A percentile compares a stretch with the other conserved stretches of the same genome.
These are phyloP conservation scores for Fusarium sp. DNA, from an alignment of 2,329 filamentous ascomycete species.

Conservation along the genomic window DNA sequence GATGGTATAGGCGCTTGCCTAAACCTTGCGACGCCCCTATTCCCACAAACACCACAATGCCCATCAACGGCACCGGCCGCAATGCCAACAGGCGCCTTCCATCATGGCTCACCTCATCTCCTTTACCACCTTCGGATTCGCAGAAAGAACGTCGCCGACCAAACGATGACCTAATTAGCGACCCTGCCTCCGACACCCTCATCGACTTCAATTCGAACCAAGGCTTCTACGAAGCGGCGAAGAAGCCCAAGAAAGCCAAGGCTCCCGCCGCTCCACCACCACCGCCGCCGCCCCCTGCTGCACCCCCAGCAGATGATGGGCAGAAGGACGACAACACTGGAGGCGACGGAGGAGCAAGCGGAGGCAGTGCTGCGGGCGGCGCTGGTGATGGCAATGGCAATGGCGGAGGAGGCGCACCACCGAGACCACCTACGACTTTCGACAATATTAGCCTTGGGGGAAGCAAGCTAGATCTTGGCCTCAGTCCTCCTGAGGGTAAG, in stretches of 20 bases:
- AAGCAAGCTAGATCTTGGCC: conserved; percentile 68
- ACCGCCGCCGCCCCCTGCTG: conserved; percentile 34
- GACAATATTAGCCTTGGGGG: conserved; percentile 73
- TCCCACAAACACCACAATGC: conserved; percentile 43
- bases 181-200: conserved; percentile 58
- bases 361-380: conserved; percentile 52
- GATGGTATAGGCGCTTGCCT: conserved; percentile 51
- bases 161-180: conserved; percentile 56
- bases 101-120: conserved; percentile 37
- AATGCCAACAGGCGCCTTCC: conserved; percentile 47
- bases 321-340: conserved; percentile 47
- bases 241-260: conserved; percentile 64
- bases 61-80: conserved; percentile 50
- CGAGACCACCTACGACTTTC: conserved; percentile 49
- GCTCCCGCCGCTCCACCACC: conserved; percentile 48
- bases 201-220: conserved; percentile 70
- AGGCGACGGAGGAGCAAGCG: conserved; percentile 47
- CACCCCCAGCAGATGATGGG: conserved; percentile 40
- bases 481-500: conserved; percentile 62
- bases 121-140: conserved; percentile 37
- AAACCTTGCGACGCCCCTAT: conserved; percentile 41
- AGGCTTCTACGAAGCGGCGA: conserved; percentile 65
- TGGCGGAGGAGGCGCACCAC: conserved; percentile 57
- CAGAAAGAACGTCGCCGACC: conserved; percentile 39
- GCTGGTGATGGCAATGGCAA: conserved; percentile 46